phyloP scores from a whole-genome alignment of 108 stramenopile species.

The Cyclostephanos invisitatus region DNA sequence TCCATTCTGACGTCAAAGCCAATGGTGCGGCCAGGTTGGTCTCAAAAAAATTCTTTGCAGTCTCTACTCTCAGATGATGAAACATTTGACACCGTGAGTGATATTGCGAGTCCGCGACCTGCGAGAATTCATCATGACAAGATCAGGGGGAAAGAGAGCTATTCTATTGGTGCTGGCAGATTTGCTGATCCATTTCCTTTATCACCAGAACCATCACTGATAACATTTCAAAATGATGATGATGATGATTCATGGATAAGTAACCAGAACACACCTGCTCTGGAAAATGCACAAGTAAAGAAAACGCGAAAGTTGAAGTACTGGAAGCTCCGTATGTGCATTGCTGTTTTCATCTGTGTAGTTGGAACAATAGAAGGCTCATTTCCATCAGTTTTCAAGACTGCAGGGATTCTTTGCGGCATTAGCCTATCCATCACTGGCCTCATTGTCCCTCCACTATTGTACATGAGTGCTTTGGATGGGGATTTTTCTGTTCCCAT shows the following conservation, averaged over 20 bases:
- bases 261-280: not conserved
- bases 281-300: conserved; percentile 19
- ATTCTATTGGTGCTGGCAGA: not conserved
- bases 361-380: conserved; percentile 49
- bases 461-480: conserved; percentile 54
- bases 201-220: not conserved
- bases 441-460: conserved; percentile 47
- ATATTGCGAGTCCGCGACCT: conserved; percentile 1
- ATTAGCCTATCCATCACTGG: conserved; percentile 47
- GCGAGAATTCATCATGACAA: not conserved
- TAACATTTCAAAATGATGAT: not conserved
- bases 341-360: conserved; percentile 44
- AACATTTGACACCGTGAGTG: not conserved
- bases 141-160: conserved; percentile 2
- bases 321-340: conserved; percentile 53
- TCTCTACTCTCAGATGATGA: conserved; percentile 5
- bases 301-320: conserved; percentile 37
- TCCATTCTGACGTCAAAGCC: conserved; percentile 2
- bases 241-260: not conserved
- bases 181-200: not conserved
- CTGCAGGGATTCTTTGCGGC: conserved; percentile 43
- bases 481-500: conserved; percentile 40
- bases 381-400: conserved; percentile 34
- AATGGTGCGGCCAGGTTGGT: not conserved
- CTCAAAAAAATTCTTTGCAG: not conserved